These are phyloP conservation scores for Penicillium sp. DNA, from an alignment of 2,329 filamentous ascomycete species.

Conservation along the genomic window DNA sequence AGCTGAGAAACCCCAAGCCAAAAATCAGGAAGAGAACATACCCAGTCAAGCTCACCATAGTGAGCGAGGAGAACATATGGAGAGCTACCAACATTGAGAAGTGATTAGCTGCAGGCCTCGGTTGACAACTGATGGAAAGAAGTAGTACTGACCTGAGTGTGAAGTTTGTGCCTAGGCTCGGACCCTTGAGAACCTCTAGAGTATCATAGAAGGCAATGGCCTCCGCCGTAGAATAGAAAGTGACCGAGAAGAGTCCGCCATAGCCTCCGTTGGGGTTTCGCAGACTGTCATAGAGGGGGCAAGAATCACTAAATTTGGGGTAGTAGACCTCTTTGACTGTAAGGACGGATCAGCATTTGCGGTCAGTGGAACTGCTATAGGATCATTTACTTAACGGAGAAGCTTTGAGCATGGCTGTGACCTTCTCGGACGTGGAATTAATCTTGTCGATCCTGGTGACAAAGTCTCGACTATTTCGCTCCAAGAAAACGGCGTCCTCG, in stretches of 20 bases:
- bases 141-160: constrained; percentile 59
- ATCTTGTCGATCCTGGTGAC: constrained; percentile 73
- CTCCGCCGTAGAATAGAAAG: constrained; percentile 64
- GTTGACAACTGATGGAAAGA: background rate
- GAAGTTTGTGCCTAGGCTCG: constrained; percentile 94
- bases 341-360: constrained; percentile 28
- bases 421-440: constrained; percentile 76
- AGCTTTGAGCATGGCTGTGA: constrained; percentile 63
- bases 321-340: constrained; percentile 77
- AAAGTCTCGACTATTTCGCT: constrained; percentile 93
- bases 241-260: constrained; percentile 80
- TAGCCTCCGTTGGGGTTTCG: constrained; percentile 72
- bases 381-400: constrained; percentile 49
- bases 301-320: constrained; percentile 69
- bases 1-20: background rate
- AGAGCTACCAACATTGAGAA: constrained; percentile 48
- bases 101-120: background rate
- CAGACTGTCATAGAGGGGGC: constrained; percentile 70
- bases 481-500: constrained; percentile 90
- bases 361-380: background rate
- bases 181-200: constrained; percentile 83
- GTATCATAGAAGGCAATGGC: constrained; percentile 79
- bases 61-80: constrained; percentile 91
- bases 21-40: constrained; percentile 33
- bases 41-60: constrained; percentile 87